Evolutionary conservation across 106 monocot genomes (phyloP), one percentile per base, ranked within the genome.

Genomic region (Hemerocallis citrina): DNA sequence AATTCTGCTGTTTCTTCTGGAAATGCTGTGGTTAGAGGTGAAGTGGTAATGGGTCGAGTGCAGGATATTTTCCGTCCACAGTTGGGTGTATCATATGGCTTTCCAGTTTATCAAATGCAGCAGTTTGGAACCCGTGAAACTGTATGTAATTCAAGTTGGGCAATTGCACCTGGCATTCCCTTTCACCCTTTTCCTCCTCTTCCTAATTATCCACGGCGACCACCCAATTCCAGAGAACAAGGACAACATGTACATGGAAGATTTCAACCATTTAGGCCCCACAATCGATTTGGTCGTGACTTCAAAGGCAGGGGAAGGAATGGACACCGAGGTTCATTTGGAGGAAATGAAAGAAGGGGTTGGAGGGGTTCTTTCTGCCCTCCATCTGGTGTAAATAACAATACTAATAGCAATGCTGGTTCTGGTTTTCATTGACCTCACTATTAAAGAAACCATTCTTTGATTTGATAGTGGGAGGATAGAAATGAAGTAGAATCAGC

Each of bases 181-280:
- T 94, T 94, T 51, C 62, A 85, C 60, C 85, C 89, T 52, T 95
- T 86, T 61, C 89, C 89, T 30, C 89, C 94, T 25, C 52, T 95
- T 37, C 94, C 94, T 0, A 49, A 77, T 39, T 68, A 79, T 65
- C 89, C 89, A 20, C 55, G 81, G 12, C 48, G 52, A 50, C 64
- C 65, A 29, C 44, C 52, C 30, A 23, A 19, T 50, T 44, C 52
- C 54, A 4, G 47, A 5, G 16, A 55, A 55, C 16, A 33, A 55
- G 32, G 55, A n/a, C 31, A 12, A 27, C n/a, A n/a, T n/a, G n/a
- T n/a, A n/a, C n/a, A n/a, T n/a, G n/a, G n/a, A n/a, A 60, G 45
- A 49, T 57, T n/a, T n/a, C n/a, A n/a, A n/a, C n/a, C n/a, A n/a
- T n/a, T 44, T 22, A 64, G 77, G 74, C 34, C 67, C 4, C 48